A percentile compares a stretch with the other conserved stretches of the same genome.
Evolutionary conservation across 164 flowering plant genomes (phyloP).

Genomic region (Dillenia turbinata): DNA sequence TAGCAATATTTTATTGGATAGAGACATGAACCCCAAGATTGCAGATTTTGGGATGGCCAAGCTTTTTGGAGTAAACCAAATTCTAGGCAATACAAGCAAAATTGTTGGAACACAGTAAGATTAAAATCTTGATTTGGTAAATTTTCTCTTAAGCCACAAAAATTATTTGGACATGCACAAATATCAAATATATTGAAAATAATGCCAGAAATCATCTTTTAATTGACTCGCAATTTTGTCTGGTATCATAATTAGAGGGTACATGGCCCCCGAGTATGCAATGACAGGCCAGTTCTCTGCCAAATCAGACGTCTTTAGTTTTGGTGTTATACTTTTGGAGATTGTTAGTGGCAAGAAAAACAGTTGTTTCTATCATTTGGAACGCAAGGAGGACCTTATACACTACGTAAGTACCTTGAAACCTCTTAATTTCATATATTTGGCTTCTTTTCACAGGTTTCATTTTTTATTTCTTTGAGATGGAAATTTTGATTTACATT

Average conservation of each 20-base stretch:
- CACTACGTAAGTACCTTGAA: no score
- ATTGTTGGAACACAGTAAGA: constrained; percentile 35
- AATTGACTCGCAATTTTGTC: no score
- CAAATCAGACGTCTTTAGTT: constrained; percentile 17
- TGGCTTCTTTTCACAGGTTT: no score
- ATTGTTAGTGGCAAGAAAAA: constrained; percentile 9
- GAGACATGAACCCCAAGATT: constrained; percentile 27
- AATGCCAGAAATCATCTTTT: background rate
- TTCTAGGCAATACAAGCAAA: constrained; percentile 18
- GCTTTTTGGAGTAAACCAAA: constrained; percentile 22
- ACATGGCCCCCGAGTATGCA: constrained; percentile 20
- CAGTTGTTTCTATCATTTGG: background rate
- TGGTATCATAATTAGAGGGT: constrained; percentile 6
- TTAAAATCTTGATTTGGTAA: background rate
- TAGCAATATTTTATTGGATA: background rate
- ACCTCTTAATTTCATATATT: no score
- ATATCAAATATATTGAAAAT: no score
- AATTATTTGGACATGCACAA: no score
- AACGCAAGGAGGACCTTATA: no score
- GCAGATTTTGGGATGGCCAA: constrained; percentile 36
- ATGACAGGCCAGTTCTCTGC: constrained; percentile 12
- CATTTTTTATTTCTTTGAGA: no score
- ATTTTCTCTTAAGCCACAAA: no score
- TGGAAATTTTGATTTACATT: no score
- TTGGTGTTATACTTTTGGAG: constrained; percentile 16